Percentiles rank a stretch among this genome's conserved stretches.
Conservation (phyloP, 2,329 filamentous ascomycete species). For the Chrysoporthe puriensis region DNA sequence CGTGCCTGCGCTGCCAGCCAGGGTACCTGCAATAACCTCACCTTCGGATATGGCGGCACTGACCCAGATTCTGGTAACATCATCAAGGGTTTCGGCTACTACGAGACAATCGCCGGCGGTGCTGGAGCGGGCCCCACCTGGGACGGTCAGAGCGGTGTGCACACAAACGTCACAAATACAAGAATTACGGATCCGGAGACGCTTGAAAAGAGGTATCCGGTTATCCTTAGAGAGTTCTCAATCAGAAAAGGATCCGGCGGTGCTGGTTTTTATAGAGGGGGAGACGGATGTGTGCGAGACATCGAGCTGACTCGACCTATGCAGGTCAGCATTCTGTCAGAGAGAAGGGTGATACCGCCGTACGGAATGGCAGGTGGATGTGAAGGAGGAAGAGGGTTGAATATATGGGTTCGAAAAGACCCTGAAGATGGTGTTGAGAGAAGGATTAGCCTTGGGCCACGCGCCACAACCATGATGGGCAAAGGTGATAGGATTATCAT, state of each 20-base stretch:
- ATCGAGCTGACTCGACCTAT: constrained; percentile 81
- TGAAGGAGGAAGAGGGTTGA: constrained; percentile 77
- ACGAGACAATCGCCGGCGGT: constrained; percentile 82
- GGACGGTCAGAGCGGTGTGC: constrained; percentile 76
- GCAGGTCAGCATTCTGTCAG: constrained; percentile 77
- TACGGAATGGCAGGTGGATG: constrained; percentile 85
- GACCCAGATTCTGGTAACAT: constrained; percentile 57
- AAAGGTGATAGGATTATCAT: constrained; percentile 79
- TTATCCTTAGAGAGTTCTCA: constrained; percentile 71
- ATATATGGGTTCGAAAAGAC: constrained; percentile 83
- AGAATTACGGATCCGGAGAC: constrained; percentile 81
- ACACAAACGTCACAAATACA: constrained; percentile 86
- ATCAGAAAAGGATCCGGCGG: constrained; percentile 68
- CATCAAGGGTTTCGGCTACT: constrained; percentile 75
- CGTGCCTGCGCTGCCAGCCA: constrained; percentile 77
- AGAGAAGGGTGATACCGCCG: constrained; percentile 76
- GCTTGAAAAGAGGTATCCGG: constrained; percentile 76
- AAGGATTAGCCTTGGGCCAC: constrained; percentile 73
- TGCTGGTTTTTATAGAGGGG: constrained; percentile 66
- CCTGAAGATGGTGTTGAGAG: constrained; percentile 58
- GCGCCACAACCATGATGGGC: constrained; percentile 79
- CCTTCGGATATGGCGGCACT: constrained; percentile 79
- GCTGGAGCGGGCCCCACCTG: constrained; percentile 73
- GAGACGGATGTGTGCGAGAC: constrained; percentile 75
- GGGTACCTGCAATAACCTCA: constrained; percentile 83